Evolutionary conservation across 1,284 basidiomycete genomes (phyloP).

Genomic region (Ganoderma multipileum): DNA sequence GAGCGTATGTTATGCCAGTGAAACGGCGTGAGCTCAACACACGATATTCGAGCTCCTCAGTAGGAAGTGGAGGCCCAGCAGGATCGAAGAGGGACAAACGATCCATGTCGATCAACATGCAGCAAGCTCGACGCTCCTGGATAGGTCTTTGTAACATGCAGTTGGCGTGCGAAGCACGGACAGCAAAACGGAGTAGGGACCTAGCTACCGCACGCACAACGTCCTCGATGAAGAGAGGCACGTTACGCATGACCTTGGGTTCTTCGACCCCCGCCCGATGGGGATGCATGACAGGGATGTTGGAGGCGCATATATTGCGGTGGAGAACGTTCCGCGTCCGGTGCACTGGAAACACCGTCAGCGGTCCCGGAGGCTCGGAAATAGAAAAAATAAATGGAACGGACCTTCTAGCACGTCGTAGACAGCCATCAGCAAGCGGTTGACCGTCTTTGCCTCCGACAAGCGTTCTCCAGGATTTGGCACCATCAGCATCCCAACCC

Average conservation of each 20-base stretch:
- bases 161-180: not conserved
- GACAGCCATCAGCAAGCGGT: not conserved
- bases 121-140: not conserved
- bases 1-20: too few relatives aligned
- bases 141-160: not conserved
- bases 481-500: not conserved
- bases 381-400: not conserved
- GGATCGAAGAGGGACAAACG: too few relatives aligned
- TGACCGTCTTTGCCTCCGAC: not conserved
- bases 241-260: not conserved
- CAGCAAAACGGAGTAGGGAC: not conserved
- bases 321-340: not conserved
- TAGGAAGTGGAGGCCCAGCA: not conserved
- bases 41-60: not conserved
- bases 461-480: not conserved
- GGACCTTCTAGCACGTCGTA: constrained; percentile 2
- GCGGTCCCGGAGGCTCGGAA: too few relatives aligned
- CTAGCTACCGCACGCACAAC: not conserved
- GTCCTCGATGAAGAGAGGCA: not conserved
- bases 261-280: not conserved
- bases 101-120: not conserved
- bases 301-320: not conserved
- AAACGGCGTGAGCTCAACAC: not conserved
- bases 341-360: not conserved
- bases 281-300: constrained; percentile 4